Conservation (phyloP, 345 rosid species). For the Abelmoschus esculentus region DNA sequence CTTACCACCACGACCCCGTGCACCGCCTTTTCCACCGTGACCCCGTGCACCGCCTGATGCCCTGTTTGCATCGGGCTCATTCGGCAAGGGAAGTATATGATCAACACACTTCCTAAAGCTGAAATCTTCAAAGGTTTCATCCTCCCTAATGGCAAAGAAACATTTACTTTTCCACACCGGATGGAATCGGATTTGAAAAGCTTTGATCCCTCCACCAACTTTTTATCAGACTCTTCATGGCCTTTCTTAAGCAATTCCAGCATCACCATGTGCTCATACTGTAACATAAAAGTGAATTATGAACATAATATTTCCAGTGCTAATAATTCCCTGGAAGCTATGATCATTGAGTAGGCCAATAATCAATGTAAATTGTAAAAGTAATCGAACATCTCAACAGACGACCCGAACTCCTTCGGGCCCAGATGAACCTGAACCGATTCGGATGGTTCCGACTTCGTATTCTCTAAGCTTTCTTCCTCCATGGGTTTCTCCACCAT, state of each 20-base stretch:
- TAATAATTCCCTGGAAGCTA: neutral
- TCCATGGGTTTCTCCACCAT: slow-evolving; percentile 32
- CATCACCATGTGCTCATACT: slow-evolving; percentile 76
- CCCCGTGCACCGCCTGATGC: slow-evolving; percentile 42
- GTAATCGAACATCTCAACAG: slow-evolving; percentile 76
- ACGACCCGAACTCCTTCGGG: slow-evolving; percentile 66
- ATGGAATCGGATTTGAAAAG: slow-evolving; percentile 67
- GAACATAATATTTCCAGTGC: neutral
- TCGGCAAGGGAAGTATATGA: slow-evolving; percentile 77
- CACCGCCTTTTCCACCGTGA: slow-evolving; percentile 24
- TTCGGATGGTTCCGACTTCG: slow-evolving; percentile 6
- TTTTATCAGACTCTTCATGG: slow-evolving; percentile 60
- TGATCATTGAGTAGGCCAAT: slow-evolving; percentile 52
- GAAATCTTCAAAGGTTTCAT: slow-evolving; percentile 70
- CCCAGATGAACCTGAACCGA: slow-evolving; percentile 49
- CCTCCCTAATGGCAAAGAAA: slow-evolving; percentile 73
- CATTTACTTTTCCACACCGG: slow-evolving; percentile 69
- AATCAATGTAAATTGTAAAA: slow-evolving; percentile 48
- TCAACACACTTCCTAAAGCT: slow-evolving; percentile 97
- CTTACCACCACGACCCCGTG: slow-evolving; percentile 18
- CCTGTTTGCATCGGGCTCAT: slow-evolving; percentile 38
- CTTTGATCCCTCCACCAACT: slow-evolving; percentile 63
- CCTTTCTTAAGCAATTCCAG: slow-evolving; percentile 77
- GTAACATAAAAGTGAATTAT: slow-evolving; percentile 9
- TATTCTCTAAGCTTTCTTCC: slow-evolving; percentile 24